A percentile compares a stretch with the other conserved stretches of the same genome.
Conservation (phyloP, 345 rosid genomes). For the Gossypium longicalyx region DNA sequence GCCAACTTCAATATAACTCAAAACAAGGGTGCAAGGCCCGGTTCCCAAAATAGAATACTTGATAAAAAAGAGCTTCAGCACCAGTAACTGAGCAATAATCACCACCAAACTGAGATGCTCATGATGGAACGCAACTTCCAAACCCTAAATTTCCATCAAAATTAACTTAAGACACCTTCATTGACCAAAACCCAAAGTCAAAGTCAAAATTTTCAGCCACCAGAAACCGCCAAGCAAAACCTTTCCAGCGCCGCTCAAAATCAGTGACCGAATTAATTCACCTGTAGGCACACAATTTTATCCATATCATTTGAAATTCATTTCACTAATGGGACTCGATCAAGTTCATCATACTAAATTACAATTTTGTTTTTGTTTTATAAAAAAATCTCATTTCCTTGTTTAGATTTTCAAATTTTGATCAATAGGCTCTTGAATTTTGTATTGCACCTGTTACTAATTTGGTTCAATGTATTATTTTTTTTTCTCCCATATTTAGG, state of each 20-base stretch:
- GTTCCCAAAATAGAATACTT: slow-evolving; percentile 2
- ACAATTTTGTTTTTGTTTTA: background rate
- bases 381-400: background rate
- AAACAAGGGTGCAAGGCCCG: background rate
- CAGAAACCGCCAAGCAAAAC: background rate
- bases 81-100: background rate
- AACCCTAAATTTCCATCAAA: slow-evolving; percentile 34
- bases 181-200: slow-evolving; percentile 26
- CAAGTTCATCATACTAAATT: background rate
- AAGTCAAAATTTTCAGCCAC: slow-evolving; percentile 21
- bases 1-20: background rate
- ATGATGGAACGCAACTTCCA: slow-evolving; percentile 3
- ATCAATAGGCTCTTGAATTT: too few relatives aligned
- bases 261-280: slow-evolving; percentile 13
- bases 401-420: background rate
- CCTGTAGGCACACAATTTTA: slow-evolving; percentile 1
- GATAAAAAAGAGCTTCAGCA: slow-evolving; percentile 8
- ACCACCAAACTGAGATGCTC: slow-evolving; percentile 10
- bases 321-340: background rate
- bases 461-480: background rate
- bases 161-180: slow-evolving; percentile 15
- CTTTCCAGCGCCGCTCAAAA: slow-evolving; percentile 8
- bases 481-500: background rate
- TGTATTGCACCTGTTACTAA: background rate
- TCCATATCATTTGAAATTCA: background rate